A percentile compares a stretch with the other conserved stretches of the same genome.
Evolutionary conservation across 140 eudicot species (phyloP).

Genomic region (Cichorium intybus): DNA sequence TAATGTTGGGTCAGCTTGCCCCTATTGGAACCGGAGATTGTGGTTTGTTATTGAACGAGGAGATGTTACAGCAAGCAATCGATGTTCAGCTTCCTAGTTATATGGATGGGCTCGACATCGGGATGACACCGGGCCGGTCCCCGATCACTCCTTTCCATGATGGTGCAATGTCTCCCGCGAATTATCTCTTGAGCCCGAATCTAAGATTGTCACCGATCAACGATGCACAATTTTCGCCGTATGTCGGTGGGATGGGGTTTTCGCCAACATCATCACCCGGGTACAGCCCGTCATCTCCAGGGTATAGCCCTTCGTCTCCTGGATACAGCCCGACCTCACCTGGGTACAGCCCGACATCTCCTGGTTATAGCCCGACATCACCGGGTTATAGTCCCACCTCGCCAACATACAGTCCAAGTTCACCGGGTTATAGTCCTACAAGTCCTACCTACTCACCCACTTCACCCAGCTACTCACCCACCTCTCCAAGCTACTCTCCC

Average conservation of each 20-base stretch:
- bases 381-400: constrained; percentile 89
- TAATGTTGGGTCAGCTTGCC: constrained; percentile 96
- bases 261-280: constrained; percentile 91
- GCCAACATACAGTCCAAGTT: constrained; percentile 82
- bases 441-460: constrained; percentile 90
- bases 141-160: constrained; percentile 86
- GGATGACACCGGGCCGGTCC: constrained; percentile 86
- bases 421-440: constrained; percentile 87
- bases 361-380: constrained; percentile 71
- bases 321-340: constrained; percentile 83
- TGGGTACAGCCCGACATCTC: constrained; percentile 72
- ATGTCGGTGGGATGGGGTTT: constrained; percentile 83
- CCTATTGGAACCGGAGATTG: constrained; percentile 98
- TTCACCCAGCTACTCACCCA: constrained; percentile 78
- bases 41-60: constrained; percentile 66
- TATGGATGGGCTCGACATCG: constrained; percentile 87
- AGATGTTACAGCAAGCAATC: constrained; percentile 87
- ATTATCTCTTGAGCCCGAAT: constrained; percentile 74
- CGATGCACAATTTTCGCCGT: constrained; percentile 89
- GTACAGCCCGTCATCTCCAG: constrained; percentile 71
- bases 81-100: constrained; percentile 92
- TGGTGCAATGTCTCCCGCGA: constrained; percentile 85
- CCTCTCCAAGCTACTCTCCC: constrained; percentile 69
- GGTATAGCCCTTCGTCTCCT: constrained; percentile 83
- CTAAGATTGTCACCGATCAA: constrained; percentile 69